These are phyloP conservation scores for Lepidium campestre DNA, from an alignment of 441 rosid genomes.

Conservation along the genomic window DNA sequence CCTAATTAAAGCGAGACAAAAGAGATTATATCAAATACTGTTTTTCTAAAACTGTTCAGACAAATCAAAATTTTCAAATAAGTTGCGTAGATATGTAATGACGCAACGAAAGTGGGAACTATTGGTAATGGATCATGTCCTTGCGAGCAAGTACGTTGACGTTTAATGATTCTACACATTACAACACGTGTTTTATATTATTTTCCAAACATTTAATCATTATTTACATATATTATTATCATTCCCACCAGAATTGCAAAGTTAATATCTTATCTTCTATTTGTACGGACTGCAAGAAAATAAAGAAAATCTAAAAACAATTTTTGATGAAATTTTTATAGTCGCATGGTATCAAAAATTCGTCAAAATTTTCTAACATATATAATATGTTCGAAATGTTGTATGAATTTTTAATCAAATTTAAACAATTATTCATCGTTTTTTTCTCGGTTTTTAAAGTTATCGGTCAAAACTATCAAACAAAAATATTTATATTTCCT, in stretches of 20 bases:
- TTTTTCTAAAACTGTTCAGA: neutral
- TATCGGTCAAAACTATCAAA: too few relatives aligned
- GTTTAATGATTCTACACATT: neutral
- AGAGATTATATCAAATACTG: neutral
- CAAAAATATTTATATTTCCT: too few relatives aligned
- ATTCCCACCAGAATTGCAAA: neutral
- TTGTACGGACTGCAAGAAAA: neutral
- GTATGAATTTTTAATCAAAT: too few relatives aligned
- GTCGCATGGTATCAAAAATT: too few relatives aligned
- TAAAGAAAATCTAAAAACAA: too few relatives aligned
- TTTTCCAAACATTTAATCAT: neutral
- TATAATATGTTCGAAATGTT: too few relatives aligned
- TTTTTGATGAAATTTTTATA: too few relatives aligned
- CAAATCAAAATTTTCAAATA: neutral
- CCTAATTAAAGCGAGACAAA: neutral
- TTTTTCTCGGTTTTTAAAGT: too few relatives aligned
- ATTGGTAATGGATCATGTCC: neutral
- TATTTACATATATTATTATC: neutral
- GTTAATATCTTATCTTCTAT: neutral
- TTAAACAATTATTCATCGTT: too few relatives aligned
- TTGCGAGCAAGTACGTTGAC: neutral
- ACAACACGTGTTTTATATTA: conserved; percentile 2
- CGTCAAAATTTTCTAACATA: too few relatives aligned
- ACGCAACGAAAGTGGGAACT: neutral
- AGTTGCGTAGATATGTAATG: neutral